Base-by-base conservation (phyloP, 192 early-diverging fungal genomes). In the Mortierella claussenii region DNA sequence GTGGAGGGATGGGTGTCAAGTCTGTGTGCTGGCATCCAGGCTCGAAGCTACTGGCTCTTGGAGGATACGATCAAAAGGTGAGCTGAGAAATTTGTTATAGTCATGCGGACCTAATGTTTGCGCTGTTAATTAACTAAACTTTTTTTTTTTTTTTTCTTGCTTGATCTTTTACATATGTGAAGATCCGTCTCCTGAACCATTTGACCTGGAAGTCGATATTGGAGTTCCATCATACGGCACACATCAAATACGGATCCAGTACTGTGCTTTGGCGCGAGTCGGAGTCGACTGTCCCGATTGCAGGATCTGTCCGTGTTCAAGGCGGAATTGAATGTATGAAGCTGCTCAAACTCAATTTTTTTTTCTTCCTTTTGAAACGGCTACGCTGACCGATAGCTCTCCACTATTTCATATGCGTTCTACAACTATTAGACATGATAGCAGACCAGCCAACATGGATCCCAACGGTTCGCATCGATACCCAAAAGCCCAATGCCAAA, bases 51-150 rank as follows among this genome's bases (percentile, higher is more conserved):
- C 52, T 97, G 17, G 95, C 93, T 5, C 54, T 97, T 34, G 93
- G 92, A n/a, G 89, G 91, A 60, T 97, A 90, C 69, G 95, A 97
- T 68, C 86, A 93, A 75, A 91, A 92, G 81, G 92, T 94, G n/a
- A n/a, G n/a, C n/a, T n/a, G n/a, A n/a, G n/a, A n/a, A n/a, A n/a
- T n/a, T n/a, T n/a, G n/a, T n/a, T n/a, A n/a, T n/a, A n/a, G n/a
- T n/a, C 6, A n/a, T 13, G n/a, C 12, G 36, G 40, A 4, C 23
- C 40, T 21, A 48, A 48, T 5, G 17, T 48, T 20, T 48, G 17
- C 20, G 6, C 20, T 48, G 46, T 48, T 48, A 20, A 48, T 7
- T 7, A 17, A 3, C 26, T 18, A 18, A 33, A 51, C 7, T 7
- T 51, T 21, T 11, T 0, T 24, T 21, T 26, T 52, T 21, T 21